Evolutionary conservation across 441 rosid genomes (phyloP).

Genomic region (Erodium chrysanthum): DNA sequence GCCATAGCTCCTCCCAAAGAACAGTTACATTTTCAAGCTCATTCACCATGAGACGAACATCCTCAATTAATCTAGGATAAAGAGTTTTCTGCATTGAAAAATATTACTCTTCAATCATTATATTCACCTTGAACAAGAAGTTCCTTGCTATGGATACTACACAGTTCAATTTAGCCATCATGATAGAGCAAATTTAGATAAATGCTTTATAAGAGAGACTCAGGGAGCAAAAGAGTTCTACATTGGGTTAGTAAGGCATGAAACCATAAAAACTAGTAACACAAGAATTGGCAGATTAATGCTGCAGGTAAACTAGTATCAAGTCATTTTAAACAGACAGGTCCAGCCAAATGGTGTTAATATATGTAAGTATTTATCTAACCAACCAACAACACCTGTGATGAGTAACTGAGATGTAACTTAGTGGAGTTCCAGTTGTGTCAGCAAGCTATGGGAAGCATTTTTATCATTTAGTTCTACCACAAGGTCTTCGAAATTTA

Average conservation of each 20-base stretch:
- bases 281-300: no score
- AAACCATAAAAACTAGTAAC: not conserved
- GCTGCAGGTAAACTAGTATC: no score
- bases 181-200: not conserved
- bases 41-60: slow-evolving; percentile 91
- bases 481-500: not conserved
- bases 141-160: not conserved
- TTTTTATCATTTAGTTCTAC: not conserved
- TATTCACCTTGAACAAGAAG: slow-evolving; percentile 9
- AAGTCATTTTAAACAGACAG: no score
- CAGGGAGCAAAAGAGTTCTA: slow-evolving; percentile 3
- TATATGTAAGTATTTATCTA: no score
- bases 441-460: no score
- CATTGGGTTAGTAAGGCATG: not conserved
- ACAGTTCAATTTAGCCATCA: not conserved
- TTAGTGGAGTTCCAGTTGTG: no score
- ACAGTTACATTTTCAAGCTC: slow-evolving; percentile 92
- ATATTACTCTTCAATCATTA: slow-evolving; percentile 21
- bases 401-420: no score
- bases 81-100: slow-evolving; percentile 57
- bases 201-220: not conserved
- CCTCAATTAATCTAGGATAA: slow-evolving; percentile 85
- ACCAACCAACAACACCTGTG: no score
- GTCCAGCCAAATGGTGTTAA: no score
- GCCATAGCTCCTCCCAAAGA: slow-evolving; percentile 99